phyloP scores from a whole-genome alignment of 2,329 filamentous ascomycete species.

The Rhynchosporium agropyri region DNA sequence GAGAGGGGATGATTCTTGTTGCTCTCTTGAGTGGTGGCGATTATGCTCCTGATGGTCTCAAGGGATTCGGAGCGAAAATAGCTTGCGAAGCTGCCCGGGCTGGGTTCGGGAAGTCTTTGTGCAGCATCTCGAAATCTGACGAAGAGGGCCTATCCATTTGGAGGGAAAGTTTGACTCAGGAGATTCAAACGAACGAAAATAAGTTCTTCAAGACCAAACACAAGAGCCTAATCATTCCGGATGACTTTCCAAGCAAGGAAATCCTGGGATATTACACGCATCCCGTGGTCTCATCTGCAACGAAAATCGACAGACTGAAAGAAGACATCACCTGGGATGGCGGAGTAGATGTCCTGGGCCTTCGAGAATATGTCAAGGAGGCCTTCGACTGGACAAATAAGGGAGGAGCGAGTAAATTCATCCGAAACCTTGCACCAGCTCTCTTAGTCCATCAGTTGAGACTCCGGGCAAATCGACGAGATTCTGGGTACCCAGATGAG shows the following conservation, averaged over 20 bases:
- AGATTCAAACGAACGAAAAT: conserved; percentile 82
- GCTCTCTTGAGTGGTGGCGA: conserved; percentile 96
- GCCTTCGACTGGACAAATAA: conserved; percentile 85
- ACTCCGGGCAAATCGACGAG: conserved; percentile 45
- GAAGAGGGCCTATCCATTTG: conserved; percentile 63
- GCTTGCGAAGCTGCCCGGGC: conserved; percentile 89
- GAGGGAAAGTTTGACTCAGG: conserved; percentile 71
- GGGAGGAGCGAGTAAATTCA: conserved; percentile 80
- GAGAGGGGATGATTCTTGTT: conserved; percentile 89
- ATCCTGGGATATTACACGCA: conserved; percentile 86
- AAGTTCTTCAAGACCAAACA: conserved; percentile 79
- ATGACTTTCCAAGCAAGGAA: conserved; percentile 77
- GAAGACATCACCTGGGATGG: conserved; percentile 61
- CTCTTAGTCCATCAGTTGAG: conserved; percentile 66
- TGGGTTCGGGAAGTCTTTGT: conserved; percentile 80
- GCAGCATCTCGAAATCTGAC: conserved; percentile 63
- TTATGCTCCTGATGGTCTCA: conserved; percentile 85
- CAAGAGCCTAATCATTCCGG: conserved; percentile 72
- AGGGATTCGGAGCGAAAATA: conserved; percentile 82
- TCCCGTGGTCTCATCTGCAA: conserved; percentile 72
- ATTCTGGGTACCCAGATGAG: conserved; percentile 42
- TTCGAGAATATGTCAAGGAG: conserved; percentile 75
- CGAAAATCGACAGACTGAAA: conserved; percentile 58
- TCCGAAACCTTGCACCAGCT: conserved; percentile 76
- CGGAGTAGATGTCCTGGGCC: conserved; percentile 63